phyloP scores from a whole-genome alignment of 257 asterid genomes.

The Oldenlandia corymbosa region DNA sequence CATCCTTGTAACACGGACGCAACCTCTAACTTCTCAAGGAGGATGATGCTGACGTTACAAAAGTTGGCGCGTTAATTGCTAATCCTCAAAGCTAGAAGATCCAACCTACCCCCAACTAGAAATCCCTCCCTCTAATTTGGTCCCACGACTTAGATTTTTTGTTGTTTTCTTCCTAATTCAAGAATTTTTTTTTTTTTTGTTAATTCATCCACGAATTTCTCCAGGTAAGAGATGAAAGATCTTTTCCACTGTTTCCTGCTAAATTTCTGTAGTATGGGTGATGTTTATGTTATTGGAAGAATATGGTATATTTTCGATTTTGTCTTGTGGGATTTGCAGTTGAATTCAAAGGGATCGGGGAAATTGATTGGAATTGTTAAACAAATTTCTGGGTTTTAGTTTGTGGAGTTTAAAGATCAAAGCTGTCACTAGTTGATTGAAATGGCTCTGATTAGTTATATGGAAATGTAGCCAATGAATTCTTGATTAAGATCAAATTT shows the following conservation, averaged over 20 bases:
- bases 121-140: neutral
- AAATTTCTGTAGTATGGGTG: neutral
- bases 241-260: neutral
- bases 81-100: neutral
- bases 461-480: neutral
- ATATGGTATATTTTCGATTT: too few relatives aligned
- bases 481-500: neutral
- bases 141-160: neutral
- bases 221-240: neutral
- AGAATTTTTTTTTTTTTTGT: too few relatives aligned
- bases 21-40: too few relatives aligned
- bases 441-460: neutral
- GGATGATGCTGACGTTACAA: neutral
- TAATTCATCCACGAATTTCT: neutral
- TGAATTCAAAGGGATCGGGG: neutral
- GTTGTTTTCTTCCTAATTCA: neutral
- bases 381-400: neutral
- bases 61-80: slow-evolving; percentile 13
- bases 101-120: slow-evolving; percentile 8
- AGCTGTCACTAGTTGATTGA: neutral
- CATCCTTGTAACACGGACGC: too few relatives aligned
- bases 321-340: neutral
- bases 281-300: neutral
- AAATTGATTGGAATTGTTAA: neutral
- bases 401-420: neutral